Evolutionary conservation across 2,329 filamentous ascomycete genomes (phyloP).

Genomic region (Botrytis elliptica): DNA sequence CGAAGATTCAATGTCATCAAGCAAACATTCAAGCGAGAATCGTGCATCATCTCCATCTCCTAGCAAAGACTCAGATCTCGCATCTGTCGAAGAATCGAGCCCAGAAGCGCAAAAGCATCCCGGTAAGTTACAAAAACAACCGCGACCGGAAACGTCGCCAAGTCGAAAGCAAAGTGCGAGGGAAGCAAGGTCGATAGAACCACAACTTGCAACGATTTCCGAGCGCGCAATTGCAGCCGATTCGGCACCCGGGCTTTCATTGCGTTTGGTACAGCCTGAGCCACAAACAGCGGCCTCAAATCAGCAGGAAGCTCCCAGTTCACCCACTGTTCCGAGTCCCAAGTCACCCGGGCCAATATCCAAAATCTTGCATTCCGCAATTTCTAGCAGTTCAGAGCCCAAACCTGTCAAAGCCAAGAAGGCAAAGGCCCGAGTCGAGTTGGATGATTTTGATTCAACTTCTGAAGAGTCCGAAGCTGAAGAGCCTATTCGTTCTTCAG

Average conservation of each 20-base stretch:
- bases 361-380: constrained; percentile 45
- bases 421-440: constrained; percentile 61
- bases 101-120: constrained; percentile 52
- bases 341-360: constrained; percentile 43
- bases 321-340: constrained; percentile 41
- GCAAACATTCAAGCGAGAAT: constrained; percentile 47
- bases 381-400: constrained; percentile 45
- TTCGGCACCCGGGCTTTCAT: constrained; percentile 35
- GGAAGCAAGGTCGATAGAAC: constrained; percentile 31
- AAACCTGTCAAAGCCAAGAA: constrained; percentile 58
- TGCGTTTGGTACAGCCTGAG: constrained; percentile 38
- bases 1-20: constrained; percentile 35
- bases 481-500: constrained; percentile 30
- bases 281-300: constrained; percentile 30
- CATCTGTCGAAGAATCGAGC: constrained; percentile 30
- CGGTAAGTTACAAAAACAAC: constrained; percentile 71
- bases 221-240: constrained; percentile 33
- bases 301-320: constrained; percentile 33
- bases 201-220: constrained; percentile 31
- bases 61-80: constrained; percentile 38
- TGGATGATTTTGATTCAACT: constrained; percentile 65
- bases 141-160: constrained; percentile 33
- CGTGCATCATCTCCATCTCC: constrained; percentile 35
- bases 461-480: constrained; percentile 43
- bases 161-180: constrained; percentile 29